These are phyloP conservation scores for Priceomyces medius DNA, from an alignment of 805 yeast genomes.

Conservation along the genomic window DNA sequence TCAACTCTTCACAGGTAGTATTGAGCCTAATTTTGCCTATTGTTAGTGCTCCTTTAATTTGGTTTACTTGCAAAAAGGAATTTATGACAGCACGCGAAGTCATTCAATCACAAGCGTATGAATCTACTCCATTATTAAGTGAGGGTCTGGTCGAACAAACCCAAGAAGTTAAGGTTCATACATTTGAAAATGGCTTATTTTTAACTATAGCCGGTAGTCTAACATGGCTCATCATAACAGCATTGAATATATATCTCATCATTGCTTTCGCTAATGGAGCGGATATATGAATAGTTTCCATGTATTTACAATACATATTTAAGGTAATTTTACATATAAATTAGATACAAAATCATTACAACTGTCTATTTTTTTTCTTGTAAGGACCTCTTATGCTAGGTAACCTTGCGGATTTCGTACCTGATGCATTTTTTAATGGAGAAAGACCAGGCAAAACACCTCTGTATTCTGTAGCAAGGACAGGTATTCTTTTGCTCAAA, in stretches of 20 bases:
- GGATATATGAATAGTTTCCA: conserved; percentile 24
- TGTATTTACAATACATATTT: conserved; percentile 1
- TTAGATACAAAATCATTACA: conserved; percentile 4
- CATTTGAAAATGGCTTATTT: conserved; percentile 40
- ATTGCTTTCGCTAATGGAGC: conserved; percentile 42
- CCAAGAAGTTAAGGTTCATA: conserved; percentile 16
- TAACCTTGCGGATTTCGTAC: conserved; percentile 27
- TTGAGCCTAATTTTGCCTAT: conserved; percentile 44
- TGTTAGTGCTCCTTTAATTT: conserved; percentile 46
- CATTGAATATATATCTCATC: conserved; percentile 40
- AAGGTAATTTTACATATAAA: background rate
- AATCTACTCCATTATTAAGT: conserved; percentile 13
- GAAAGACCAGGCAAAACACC: conserved; percentile 75
- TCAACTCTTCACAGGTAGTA: conserved; percentile 46
- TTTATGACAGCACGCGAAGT: conserved; percentile 38
- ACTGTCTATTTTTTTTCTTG: conserved; percentile 29
- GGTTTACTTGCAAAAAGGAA: conserved; percentile 40
- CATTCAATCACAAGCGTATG: conserved; percentile 6
- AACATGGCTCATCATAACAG: conserved; percentile 42
- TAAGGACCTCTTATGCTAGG: conserved; percentile 41
- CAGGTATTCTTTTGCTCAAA: conserved; percentile 54
- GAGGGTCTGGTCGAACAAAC: conserved; percentile 4
- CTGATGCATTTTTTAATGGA: conserved; percentile 17
- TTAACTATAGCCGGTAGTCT: conserved; percentile 31
- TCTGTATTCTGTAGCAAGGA: conserved; percentile 66